These are phyloP conservation scores for Cryptococcus amylolentus DNA, from an alignment of 1,284 basidiomycete genomes.

Conservation along the genomic window DNA sequence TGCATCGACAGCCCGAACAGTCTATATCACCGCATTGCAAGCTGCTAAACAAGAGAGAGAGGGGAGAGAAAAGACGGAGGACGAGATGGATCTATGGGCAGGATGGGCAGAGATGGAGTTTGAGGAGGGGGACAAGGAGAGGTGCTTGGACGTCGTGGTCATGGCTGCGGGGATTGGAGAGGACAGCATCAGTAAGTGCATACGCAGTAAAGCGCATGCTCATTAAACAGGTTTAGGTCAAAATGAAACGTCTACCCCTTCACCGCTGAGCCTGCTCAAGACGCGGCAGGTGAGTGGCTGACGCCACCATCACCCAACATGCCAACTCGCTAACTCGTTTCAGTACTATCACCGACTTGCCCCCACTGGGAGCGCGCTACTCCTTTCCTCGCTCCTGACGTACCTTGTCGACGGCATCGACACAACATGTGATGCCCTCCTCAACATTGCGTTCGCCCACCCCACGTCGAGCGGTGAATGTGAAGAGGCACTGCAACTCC, in stretches of 20 bases:
- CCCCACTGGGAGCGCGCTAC: neutral
- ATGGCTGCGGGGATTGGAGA: conserved; percentile 24
- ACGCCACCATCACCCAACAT: neutral
- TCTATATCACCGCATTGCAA: conserved; percentile 64
- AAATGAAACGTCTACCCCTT: conserved; percentile 3
- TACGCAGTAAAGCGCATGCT: neutral
- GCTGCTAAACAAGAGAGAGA: conserved; percentile 25
- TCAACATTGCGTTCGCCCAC: neutral
- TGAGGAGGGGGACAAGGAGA: conserved; percentile 43
- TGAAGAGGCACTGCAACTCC: conserved; percentile 46
- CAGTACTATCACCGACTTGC: neutral
- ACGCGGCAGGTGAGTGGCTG: conserved; percentile 32
- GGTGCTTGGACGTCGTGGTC: conserved; percentile 28
- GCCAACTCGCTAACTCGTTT: neutral
- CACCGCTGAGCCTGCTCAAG: conserved; percentile 32
- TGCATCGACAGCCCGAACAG: conserved; percentile 69
- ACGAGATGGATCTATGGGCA: conserved; percentile 63
- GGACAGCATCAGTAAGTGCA: conserved; percentile 11
- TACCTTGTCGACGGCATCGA: conserved; percentile 30
- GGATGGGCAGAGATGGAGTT: conserved; percentile 85
- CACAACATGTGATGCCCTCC: conserved; percentile 12
- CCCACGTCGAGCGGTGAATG: conserved; percentile 27
- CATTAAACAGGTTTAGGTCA: neutral
- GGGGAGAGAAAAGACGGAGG: conserved; percentile 15
- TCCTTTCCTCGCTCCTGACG: conserved; percentile 30